Conservation (phyloP, 192 early-diverging fungal genomes). For the Coemansia sp. region DNA sequence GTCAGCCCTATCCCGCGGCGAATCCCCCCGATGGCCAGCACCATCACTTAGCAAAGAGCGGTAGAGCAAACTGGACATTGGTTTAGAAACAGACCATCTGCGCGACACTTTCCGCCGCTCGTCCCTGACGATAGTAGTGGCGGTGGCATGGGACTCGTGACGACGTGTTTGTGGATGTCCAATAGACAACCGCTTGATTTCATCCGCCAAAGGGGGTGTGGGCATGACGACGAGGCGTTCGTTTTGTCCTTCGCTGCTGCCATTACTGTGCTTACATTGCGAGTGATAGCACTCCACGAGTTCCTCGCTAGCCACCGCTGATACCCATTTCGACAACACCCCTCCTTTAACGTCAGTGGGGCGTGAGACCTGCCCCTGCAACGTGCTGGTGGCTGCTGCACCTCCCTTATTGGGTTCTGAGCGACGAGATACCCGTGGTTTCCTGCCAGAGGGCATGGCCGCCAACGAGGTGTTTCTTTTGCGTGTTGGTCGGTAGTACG, state of each 20-base stretch:
- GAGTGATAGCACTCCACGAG: neutral
- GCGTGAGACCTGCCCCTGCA: neutral
- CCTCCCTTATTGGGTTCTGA: neutral
- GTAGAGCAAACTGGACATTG: slow-evolving; percentile 25
- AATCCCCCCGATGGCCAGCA: too few species aligned
- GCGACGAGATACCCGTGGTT: neutral
- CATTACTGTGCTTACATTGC: slow-evolving; percentile 1
- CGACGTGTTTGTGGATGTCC: neutral
- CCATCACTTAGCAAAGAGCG: neutral
- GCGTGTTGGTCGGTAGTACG: neutral
- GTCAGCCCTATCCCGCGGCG: too few species aligned
- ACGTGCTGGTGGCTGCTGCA: slow-evolving; percentile 6
- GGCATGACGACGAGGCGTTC: neutral
- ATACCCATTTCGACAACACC: neutral
- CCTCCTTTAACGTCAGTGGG: neutral
- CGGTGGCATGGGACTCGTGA: neutral
- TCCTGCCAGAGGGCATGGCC: neutral
- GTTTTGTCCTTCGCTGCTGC: neutral
- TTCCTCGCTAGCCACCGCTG: neutral
- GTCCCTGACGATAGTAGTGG: neutral
- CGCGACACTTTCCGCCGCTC: neutral
- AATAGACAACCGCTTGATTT: neutral
- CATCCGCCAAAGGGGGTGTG: too few species aligned
- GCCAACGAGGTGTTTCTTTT: neutral
- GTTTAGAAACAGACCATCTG: neutral